phyloP scores from a whole-genome alignment of 345 rosid species.

The Syzygium grande region DNA sequence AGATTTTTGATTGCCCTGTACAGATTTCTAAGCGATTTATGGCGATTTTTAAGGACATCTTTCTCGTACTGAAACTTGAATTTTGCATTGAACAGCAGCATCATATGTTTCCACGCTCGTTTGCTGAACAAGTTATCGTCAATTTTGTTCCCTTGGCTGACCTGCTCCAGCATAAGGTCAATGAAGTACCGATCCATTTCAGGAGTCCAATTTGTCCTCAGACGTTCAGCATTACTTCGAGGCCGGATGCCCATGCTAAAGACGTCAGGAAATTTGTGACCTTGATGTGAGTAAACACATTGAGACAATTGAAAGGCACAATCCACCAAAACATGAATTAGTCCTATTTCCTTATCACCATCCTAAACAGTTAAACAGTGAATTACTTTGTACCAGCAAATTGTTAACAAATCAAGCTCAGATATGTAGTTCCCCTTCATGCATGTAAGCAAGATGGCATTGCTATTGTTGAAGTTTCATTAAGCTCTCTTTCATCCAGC shows the following conservation, averaged over 20 bases:
- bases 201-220: constrained; percentile 80
- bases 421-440: background rate
- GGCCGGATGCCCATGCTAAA: constrained; percentile 24
- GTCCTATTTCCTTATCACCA: background rate
- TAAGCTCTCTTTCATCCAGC: background rate
- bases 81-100: constrained; percentile 45
- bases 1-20: constrained; percentile 51
- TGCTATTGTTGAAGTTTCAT: background rate
- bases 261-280: background rate
- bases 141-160: constrained; percentile 53
- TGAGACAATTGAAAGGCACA: background rate
- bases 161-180: constrained; percentile 63
- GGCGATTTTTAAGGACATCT: constrained; percentile 66
- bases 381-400: background rate
- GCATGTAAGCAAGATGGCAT: background rate
- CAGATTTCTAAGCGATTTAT: constrained; percentile 56
- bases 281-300: background rate
- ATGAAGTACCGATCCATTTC: constrained; percentile 87
- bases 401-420: background rate
- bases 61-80: constrained; percentile 57
- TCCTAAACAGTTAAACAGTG: background rate
- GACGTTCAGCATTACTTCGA: constrained; percentile 26
- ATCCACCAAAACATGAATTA: background rate
- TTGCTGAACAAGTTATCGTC: constrained; percentile 73
- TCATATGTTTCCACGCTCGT: constrained; percentile 82